Conservation (phyloP, 192 early-diverging fungal genomes). For the Gamsiella multidivaricata region DNA sequence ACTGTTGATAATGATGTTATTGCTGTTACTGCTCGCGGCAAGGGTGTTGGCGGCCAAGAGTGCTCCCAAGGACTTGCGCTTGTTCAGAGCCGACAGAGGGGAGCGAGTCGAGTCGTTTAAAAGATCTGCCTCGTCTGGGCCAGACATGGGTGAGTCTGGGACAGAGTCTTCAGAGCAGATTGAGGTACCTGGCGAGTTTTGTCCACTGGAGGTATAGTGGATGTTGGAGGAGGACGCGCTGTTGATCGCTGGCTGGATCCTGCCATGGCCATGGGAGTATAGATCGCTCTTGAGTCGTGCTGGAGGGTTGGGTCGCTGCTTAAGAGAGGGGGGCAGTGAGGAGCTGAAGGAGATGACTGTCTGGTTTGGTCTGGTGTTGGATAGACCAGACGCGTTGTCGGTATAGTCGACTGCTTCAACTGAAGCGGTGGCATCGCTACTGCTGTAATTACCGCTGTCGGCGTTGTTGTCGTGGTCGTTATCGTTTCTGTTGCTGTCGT, state of each 20-base stretch:
- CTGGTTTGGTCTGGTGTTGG: slow-evolving; percentile 9
- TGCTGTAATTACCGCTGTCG: not conserved
- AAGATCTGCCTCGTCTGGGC: slow-evolving; percentile 33
- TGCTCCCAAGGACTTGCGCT: slow-evolving; percentile 46
- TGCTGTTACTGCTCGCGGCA: slow-evolving; percentile 47
- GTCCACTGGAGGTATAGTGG: slow-evolving; percentile 47
- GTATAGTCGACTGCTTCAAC: not conserved
- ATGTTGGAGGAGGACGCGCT: not conserved
- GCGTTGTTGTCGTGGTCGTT: not conserved
- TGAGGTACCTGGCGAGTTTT: slow-evolving; percentile 44
- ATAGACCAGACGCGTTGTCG: not conserved
- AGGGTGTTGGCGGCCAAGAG: slow-evolving; percentile 54
- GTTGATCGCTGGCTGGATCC: not conserved
- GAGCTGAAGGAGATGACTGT: slow-evolving; percentile 25
- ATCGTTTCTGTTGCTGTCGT: not conserved
- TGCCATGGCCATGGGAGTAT: not conserved
- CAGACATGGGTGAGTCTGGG: slow-evolving; percentile 42
- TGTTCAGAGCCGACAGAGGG: slow-evolving; percentile 47
- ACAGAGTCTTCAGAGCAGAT: slow-evolving; percentile 37
- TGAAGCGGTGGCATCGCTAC: not conserved
- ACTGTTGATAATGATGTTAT: slow-evolving; percentile 45
- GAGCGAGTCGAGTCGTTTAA: slow-evolving; percentile 12
- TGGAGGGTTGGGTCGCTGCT: slow-evolving; percentile 26
- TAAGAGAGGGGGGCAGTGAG: slow-evolving; percentile 31
- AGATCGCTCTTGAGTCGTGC: slow-evolving; percentile 45